Evolutionary conservation across 805 yeast species (phyloP).

Genomic region (Clavispora asparagi): DNA sequence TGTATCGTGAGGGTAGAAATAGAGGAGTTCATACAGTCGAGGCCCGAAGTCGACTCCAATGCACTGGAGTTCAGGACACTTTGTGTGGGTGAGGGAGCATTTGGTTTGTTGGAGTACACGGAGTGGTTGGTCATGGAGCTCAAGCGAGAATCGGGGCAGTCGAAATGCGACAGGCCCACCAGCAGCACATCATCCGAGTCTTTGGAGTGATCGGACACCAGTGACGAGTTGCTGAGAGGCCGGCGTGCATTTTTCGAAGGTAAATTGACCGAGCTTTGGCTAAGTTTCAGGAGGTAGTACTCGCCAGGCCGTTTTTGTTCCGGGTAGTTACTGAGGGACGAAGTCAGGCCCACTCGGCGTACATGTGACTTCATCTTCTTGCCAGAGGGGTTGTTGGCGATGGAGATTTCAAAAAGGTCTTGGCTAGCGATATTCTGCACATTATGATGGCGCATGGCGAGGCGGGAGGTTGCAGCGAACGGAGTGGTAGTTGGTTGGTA

Average conservation of each 20-base stretch:
- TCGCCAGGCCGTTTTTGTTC: conserved; percentile 36
- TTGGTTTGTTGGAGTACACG: conserved; percentile 9
- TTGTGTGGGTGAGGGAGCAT: conserved; percentile 1
- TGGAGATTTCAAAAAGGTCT: conserved; percentile 24
- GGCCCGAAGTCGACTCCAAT: conserved; percentile 2
- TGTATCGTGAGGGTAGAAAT: conserved; percentile 17
- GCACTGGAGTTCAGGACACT: conserved; percentile 1
- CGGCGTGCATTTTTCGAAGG: conserved; percentile 7
- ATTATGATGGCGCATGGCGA: conserved; percentile 17
- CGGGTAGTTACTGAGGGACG: conserved; percentile 17
- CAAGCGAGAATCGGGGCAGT: conserved; percentile 30
- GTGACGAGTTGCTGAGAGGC: conserved; percentile 29
- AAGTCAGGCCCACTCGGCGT: conserved; percentile 24
- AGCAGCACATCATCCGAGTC: conserved; percentile 32
- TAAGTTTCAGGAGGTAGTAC: conserved; percentile 30
- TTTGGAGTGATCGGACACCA: conserved; percentile 24
- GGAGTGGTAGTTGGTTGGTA: background rate
- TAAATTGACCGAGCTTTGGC: conserved; percentile 17
- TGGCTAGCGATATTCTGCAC: conserved; percentile 15
- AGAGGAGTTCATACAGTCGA: conserved; percentile 12
- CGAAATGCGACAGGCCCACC: conserved; percentile 30
- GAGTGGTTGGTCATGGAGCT: conserved; percentile 33
- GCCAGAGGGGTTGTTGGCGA: conserved; percentile 2
- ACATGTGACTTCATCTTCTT: conserved; percentile 14
- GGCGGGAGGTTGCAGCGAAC: background rate